Evolutionary conservation across 2,329 filamentous ascomycete species (phyloP), one percentile per base, ranked within the genome.

Genomic region (Claviceps sorghi): DNA sequence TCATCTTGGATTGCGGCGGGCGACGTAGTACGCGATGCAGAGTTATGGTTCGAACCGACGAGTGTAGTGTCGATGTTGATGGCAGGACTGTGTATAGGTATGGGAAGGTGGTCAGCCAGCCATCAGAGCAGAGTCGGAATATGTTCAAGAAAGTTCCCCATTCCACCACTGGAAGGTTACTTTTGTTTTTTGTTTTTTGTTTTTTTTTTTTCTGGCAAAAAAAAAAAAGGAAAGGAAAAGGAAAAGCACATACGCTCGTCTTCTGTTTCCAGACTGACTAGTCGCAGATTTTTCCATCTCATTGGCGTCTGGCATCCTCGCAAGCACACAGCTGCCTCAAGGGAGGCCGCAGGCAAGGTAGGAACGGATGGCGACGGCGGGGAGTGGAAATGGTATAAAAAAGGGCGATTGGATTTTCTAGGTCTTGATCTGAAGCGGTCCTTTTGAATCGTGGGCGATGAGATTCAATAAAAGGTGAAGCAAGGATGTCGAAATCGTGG

Each of bases 61-160:
- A 68, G 72, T 9, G 74, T 71, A 13, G 75, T 77, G 57, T 78
- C 74, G 51, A 78, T 77, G 50, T 73, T 78, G 54, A 78, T 78
- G 51, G 75, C 76, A 38, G 75, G 75, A 43, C 75, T 78, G 54
- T 22, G 51, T 13, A 11, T 22, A 38, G 10, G 22, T 19, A 41
- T n/a, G 5, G 3, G 32, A 11, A 15, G 13, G 13, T 2, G 3
- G 22, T 15, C 11, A 43, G 46, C 36, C 42, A 48, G 43, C 36
- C 45, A 26, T 8, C 26, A 19, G 41, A 52, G 15, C 32, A 40
- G 19, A 7, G 4, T 43, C 30, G 13, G n/a, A 3, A 42, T 11
- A 21, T 32, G 15, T 13, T 19, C n/a, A 32, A 30, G 7, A 2
- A 22, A 19, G n/a, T 22, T 34, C 46, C n/a, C 30, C 10, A 26